Percentiles rank a stretch among this genome's conserved stretches.
Conservation (phyloP, 1,284 basidiomycete genomes). For the Chalciporus sp. region DNA sequence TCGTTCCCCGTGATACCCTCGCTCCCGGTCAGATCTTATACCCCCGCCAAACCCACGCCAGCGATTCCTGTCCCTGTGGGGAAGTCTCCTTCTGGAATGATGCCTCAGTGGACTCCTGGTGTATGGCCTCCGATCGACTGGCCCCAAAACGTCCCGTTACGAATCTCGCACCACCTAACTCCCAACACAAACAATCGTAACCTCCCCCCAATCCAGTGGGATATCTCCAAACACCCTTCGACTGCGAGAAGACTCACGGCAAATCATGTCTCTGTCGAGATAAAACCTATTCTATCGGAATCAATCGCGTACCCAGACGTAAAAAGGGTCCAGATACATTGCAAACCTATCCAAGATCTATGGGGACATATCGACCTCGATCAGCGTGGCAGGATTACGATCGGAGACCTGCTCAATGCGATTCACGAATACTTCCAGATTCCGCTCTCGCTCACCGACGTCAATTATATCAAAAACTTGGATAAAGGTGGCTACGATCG, state of each 20-base stretch:
- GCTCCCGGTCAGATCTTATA: no score
- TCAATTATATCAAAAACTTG: constrained; percentile 24
- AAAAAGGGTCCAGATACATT: constrained; percentile 30
- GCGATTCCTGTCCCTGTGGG: constrained; percentile 30
- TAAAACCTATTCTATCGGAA: constrained; percentile 25
- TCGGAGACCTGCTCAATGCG: constrained; percentile 38
- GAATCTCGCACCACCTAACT: constrained; percentile 36
- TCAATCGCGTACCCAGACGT: constrained; percentile 30
- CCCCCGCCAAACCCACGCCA: constrained; percentile 12
- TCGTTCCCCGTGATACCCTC: constrained; percentile 4
- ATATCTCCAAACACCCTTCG: constrained; percentile 37
- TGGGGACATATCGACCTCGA: constrained; percentile 39
- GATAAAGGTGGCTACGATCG: constrained; percentile 23
- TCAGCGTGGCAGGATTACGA: constrained; percentile 24
- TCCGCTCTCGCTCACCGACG: constrained; percentile 33
- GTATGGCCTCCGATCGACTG: constrained; percentile 34
- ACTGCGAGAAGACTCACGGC: constrained; percentile 38
- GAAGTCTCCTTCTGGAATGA: constrained; percentile 32
- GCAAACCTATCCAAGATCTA: constrained; percentile 27
- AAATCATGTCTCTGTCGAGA: constrained; percentile 28
- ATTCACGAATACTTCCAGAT: constrained; percentile 41
- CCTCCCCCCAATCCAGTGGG: constrained; percentile 41
- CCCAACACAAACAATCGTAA: constrained; percentile 38
- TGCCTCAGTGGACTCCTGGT: constrained; percentile 33
- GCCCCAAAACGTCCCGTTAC: constrained; percentile 24